phyloP scores from a whole-genome alignment of 805 yeast species.

The Lachancea waltii region DNA sequence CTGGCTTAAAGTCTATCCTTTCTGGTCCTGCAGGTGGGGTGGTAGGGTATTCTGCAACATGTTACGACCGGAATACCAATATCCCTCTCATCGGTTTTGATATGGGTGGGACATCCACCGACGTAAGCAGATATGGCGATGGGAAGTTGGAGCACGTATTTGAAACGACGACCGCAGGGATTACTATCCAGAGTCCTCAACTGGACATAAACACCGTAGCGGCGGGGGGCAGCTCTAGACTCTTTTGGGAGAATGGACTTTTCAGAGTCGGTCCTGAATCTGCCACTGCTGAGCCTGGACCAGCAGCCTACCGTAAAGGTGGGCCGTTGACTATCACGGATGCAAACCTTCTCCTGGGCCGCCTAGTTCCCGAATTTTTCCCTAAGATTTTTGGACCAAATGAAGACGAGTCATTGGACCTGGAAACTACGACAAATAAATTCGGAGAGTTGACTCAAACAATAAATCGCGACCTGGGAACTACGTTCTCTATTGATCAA shows the following conservation, averaged over 20 bases:
- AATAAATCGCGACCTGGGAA: constrained; percentile 44
- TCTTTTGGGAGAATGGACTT: constrained; percentile 62
- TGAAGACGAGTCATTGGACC: constrained; percentile 65
- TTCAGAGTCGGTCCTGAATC: constrained; percentile 83
- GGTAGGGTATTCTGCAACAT: constrained; percentile 84
- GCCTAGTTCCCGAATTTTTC: constrained; percentile 66
- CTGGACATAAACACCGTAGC: constrained; percentile 77
- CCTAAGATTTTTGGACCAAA: constrained; percentile 81
- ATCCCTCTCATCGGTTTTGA: constrained; percentile 75
- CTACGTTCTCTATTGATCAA: constrained; percentile 48
- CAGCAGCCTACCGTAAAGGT: constrained; percentile 78
- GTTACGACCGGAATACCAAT: constrained; percentile 48
- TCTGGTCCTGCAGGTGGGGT: constrained; percentile 99
- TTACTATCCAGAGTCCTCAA: constrained; percentile 79
- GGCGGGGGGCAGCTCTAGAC: constrained; percentile 75
- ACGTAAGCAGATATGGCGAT: constrained; percentile 64
- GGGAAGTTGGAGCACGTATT: constrained; percentile 73
- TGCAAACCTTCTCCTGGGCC: constrained; percentile 68
- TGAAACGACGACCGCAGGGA: constrained; percentile 79
- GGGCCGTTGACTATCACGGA: constrained; percentile 84
- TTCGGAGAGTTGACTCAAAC: constrained; percentile 48
- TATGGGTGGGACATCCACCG: constrained; percentile 91
- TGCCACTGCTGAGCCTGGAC: constrained; percentile 86
- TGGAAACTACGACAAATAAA: constrained; percentile 41
- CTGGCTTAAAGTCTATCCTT: constrained; percentile 81